Conservation (phyloP, 202 grass and related monocot genomes). For the Schoenoplectus tabernaemontani region DNA sequence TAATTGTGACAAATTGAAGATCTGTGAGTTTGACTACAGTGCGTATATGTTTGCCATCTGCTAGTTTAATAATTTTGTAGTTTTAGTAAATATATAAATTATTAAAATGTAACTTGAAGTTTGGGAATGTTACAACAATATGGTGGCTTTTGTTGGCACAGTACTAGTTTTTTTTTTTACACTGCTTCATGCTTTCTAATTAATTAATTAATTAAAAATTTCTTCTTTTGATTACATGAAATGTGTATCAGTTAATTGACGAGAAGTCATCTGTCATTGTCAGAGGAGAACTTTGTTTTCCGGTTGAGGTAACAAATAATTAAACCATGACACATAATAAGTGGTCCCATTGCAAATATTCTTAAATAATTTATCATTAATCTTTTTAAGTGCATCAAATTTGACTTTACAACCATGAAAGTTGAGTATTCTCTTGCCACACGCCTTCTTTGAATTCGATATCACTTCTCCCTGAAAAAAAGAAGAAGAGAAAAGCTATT, state of each 20-base stretch:
- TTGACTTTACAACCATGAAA: conserved; percentile 14
- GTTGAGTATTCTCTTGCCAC: neutral
- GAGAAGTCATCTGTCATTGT: neutral
- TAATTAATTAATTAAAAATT: too few species aligned
- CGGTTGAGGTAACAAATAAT: neutral
- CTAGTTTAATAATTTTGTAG: too few species aligned
- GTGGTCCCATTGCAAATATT: neutral
- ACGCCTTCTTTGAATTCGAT: conserved; percentile 8
- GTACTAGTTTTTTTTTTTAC: too few species aligned
- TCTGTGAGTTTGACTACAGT: neutral
- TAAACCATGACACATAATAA: neutral
- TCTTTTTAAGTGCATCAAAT: neutral
- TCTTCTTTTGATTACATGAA: too few species aligned
- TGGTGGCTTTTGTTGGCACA: neutral
- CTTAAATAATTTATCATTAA: conserved; percentile 1
- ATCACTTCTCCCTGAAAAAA: neutral
- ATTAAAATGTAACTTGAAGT: too few species aligned
- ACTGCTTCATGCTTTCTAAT: too few species aligned
- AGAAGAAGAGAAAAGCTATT: too few species aligned
- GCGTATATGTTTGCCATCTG: neutral
- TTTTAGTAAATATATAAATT: neutral
- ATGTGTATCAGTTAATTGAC: neutral
- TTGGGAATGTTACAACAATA: too few species aligned
- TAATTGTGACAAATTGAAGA: neutral
- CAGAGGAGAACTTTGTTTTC: neutral